A percentile compares a stretch with the other conserved stretches of the same genome.
These are phyloP conservation scores for Amphirosellinia nigrospora DNA, from an alignment of 495 filamentous ascomycete genomes.

Conservation along the genomic window DNA sequence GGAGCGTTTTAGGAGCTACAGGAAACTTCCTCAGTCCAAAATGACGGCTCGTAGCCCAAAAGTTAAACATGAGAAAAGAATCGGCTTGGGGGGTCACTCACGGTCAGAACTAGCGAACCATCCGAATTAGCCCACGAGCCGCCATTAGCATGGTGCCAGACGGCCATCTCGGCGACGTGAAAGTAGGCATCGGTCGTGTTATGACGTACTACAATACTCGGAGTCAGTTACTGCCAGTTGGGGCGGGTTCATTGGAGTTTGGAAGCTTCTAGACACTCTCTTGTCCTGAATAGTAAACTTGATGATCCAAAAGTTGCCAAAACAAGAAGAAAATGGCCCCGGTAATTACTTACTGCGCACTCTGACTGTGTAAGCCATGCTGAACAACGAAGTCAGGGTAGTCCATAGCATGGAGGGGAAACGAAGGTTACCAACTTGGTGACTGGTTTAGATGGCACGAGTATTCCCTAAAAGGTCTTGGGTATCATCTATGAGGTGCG, in stretches of 20 bases:
- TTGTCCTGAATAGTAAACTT: too few relatives aligned
- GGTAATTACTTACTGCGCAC: too few relatives aligned
- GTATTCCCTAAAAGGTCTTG: background rate
- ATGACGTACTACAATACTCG: too few relatives aligned
- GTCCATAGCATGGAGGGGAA: background rate
- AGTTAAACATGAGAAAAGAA: background rate
- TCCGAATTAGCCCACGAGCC: constrained; percentile 1
- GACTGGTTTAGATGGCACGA: background rate
- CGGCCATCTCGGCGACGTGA: constrained; percentile 14
- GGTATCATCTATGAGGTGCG: background rate
- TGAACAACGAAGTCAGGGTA: background rate
- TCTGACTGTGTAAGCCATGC: constrained; percentile 16
- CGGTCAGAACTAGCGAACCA: background rate
- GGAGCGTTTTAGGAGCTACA: background rate
- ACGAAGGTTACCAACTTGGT: constrained; percentile 5
- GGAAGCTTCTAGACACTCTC: too few relatives aligned
- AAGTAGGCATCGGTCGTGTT: background rate
- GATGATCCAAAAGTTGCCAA: too few relatives aligned
- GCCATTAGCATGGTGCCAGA: constrained; percentile 19
- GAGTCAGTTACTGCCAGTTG: too few relatives aligned
- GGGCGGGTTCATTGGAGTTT: too few relatives aligned
- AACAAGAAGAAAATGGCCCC: too few relatives aligned
- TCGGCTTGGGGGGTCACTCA: background rate
- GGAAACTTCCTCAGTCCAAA: too few relatives aligned
- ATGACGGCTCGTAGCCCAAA: background rate